Conservation (phyloP, 2,329 filamentous ascomycete species). For the Talaromyces verruculosus region DNA sequence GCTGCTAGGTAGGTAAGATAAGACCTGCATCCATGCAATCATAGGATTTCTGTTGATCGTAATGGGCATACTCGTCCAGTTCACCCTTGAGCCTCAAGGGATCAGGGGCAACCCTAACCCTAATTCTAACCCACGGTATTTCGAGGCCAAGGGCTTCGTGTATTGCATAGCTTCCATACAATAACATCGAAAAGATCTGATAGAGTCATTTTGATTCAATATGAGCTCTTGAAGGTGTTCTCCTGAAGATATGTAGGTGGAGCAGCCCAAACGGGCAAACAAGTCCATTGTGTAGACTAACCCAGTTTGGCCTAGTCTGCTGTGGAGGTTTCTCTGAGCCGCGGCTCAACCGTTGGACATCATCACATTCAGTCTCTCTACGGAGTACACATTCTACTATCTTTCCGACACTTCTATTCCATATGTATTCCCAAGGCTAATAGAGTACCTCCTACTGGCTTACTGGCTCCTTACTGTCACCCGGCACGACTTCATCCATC, state of each 20-base stretch:
- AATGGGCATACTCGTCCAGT: too few relatives aligned
- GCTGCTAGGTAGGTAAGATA: too few relatives aligned
- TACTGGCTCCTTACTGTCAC: background rate
- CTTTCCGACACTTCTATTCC: background rate
- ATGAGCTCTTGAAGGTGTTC: too few relatives aligned
- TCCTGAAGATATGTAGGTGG: too few relatives aligned
- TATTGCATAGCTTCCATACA: background rate
- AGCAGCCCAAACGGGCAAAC: too few relatives aligned
- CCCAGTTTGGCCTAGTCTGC: background rate
- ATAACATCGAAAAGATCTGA: background rate
- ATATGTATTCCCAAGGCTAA: background rate
- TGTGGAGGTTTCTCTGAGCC: background rate
- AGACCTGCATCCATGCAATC: too few relatives aligned
- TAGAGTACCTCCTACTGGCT: background rate
- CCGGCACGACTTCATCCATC: background rate
- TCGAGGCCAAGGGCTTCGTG: too few relatives aligned
- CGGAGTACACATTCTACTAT: too few relatives aligned
- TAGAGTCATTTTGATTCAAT: background rate
- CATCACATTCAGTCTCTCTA: background rate
- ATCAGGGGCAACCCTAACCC: too few relatives aligned
- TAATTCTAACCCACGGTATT: too few relatives aligned
- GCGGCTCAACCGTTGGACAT: constrained; percentile 5
- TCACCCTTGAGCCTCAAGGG: too few relatives aligned
- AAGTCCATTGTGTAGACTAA: background rate
- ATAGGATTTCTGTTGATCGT: too few relatives aligned